Evolutionary conservation across 164 flowering plant species (phyloP).

Genomic region (Echeveria elegans): DNA sequence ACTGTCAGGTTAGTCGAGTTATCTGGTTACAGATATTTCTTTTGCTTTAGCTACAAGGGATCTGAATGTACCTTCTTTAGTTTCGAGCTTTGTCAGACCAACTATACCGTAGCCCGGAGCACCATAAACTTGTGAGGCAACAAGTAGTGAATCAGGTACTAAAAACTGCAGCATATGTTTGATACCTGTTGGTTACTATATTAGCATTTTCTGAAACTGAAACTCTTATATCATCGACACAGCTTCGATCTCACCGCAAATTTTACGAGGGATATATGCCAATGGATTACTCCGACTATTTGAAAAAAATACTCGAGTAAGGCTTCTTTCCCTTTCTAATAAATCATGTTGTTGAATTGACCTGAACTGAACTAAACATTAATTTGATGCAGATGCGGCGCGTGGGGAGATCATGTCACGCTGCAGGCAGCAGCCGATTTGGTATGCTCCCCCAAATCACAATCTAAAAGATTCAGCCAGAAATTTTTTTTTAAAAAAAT

Average conservation of each 20-base stretch:
- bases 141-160: slow-evolving; percentile 54
- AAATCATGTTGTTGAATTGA: not conserved
- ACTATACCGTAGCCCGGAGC: slow-evolving; percentile 41
- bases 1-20: not conserved
- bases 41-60: not conserved
- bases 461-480: not conserved
- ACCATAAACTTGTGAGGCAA: slow-evolving; percentile 45
- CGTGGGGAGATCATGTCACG: slow-evolving; percentile 54
- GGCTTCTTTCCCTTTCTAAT: not conserved
- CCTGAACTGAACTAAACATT: not conserved
- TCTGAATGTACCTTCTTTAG: slow-evolving; percentile 8
- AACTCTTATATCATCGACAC: not conserved
- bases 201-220: not conserved
- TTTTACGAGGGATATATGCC: slow-evolving; percentile 60
- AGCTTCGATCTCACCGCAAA: slow-evolving; percentile 46
- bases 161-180: not conserved
- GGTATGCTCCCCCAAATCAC: slow-evolving; percentile 15
- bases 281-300: slow-evolving; percentile 51
- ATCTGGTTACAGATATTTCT: not conserved
- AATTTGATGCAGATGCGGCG: slow-evolving; percentile 31
- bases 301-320: slow-evolving; percentile 48
- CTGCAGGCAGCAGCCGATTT: slow-evolving; percentile 53
- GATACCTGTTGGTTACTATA: not conserved
- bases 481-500: no score
- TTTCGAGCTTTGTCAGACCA: slow-evolving; percentile 67